Base-by-base conservation (phyloP, 306 rosid species). In the Oxytropis ochrocephala region DNA sequence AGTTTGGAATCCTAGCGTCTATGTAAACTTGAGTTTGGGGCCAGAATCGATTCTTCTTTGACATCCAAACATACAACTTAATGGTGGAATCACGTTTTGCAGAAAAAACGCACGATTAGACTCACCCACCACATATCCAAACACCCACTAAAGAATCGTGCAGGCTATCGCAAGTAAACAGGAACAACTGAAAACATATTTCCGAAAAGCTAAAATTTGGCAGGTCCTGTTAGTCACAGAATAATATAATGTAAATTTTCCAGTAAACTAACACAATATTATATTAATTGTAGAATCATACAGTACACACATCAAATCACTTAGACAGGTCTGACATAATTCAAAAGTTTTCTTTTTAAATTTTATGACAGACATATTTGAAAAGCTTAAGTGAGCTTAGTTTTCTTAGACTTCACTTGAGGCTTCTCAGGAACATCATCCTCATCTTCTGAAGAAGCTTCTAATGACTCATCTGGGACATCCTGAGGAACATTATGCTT, bases 401-500 rank as follows among this genome's bases (percentile, higher is more conserved):
- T 80, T 78, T 93, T 93, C 90, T 93, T 92, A 5, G 87, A 65
- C 55, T 87, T 84, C 44, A 6, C 70, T 11, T 56, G 76, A 72
- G 89, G 72, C 81, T 86, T 82, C 85, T 80, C 88, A 33, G 64
- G 56, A 50, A 58, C 73, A 60, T 85, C 83, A 3, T 76, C 86
- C 1, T 84, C 95, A 1, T 89, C 98, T 19, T 81, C 92, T 1
- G 92, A 89, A 53, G 85, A 83, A 46, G 73, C 70, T 76, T 85
- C 98, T 56, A 74, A 76, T n/a, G 78, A 69, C 69, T 90, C 97
- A 47, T 93, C 91, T 0, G 98, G 94, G 16, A 93, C 87, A 24
- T 93, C 96, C 8, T 83, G 85, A 50, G 96, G 91, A 80, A 77
- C 88, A 81, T 88, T 90, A 71, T 93, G 84, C 82, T 50, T 88